Base-by-base conservation (phyloP, 192 early-diverging fungal species). In the Dissophora globulifera region DNA sequence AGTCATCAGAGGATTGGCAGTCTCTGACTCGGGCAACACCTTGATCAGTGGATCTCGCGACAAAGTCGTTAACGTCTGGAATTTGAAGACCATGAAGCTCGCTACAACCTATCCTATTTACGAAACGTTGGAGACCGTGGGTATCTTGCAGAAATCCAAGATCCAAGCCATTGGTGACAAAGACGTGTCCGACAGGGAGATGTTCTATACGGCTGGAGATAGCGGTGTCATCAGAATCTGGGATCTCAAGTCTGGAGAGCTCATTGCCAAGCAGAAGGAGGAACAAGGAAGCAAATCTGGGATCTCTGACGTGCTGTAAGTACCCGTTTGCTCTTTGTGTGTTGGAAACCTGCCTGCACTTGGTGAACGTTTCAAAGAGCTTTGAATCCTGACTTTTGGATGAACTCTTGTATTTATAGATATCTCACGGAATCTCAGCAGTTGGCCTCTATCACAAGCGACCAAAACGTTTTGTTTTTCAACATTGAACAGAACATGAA, bases 391-490 rank as follows among this genome's bases (percentile, higher is more conserved):
- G n/a, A n/a, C n/a, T n/a, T n/a, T n/a, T 10, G 15, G 17, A 45
- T n/a, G 17, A n/a, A n/a, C 43, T 45, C 5, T 17, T 5, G n/a
- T n/a, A n/a, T 47, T 53, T 47, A 16, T 66, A 88, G 85, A 29
- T 88, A 88, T 30, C 68, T 78, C 46, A 52, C 80, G 3, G 69
- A 78, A 27, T 79, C 82, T 1, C 80, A 90, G 52, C 62, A 83
- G 12, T 58, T 99, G 26, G 83, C 89, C 12, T 89, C 89, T 1
- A 81, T 95, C 15, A 97, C 95, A 17, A 92, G 88, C 53, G 97
- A 98, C 76, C 94, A 97, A 67, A 96, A 97, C 68, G 85, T 99
- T 61, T 51, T 94, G 40, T 89, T 96, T 48, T 95, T 94, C 70
- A 60, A 85, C 17, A 72, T 91, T 12, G 52, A 62, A 11, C 65